phyloP scores from a whole-genome alignment of 306 rosid genomes.

The Lotus japonicus region DNA sequence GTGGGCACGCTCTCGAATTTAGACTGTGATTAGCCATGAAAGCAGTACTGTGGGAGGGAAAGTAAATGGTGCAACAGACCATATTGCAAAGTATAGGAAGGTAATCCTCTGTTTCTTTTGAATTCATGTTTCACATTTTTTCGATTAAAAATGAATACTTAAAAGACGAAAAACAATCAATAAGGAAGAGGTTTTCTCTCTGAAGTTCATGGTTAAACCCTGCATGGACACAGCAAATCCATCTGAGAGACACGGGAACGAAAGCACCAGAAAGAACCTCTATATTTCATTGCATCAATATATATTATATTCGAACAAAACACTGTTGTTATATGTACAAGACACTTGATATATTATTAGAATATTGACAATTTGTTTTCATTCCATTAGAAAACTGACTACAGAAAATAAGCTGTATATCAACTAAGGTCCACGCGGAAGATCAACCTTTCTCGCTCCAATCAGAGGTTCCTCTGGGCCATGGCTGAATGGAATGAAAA shows the following conservation, averaged over 20 bases:
- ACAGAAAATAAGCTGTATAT: not conserved
- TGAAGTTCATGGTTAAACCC: not conserved
- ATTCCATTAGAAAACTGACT: not conserved
- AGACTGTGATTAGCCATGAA: no score
- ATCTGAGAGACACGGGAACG: no score
- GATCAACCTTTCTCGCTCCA: conserved; percentile 48
- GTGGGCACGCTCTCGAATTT: no score
- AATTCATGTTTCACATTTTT: no score
- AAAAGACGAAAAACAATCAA: no score
- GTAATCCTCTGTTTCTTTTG: no score
- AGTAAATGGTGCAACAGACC: no score
- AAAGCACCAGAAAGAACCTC: not conserved
- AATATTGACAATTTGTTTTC: not conserved
- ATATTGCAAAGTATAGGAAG: no score
- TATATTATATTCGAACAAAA: not conserved
- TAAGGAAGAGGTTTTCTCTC: not conserved
- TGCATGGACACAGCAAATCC: no score
- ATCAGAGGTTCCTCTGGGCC: conserved; percentile 56
- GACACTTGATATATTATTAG: not conserved
- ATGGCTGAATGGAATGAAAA: conserved; percentile 43
- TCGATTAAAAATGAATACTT: no score
- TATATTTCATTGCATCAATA: not conserved
- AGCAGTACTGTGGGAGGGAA: no score
- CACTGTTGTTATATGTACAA: not conserved
- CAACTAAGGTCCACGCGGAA: conserved; percentile 49